phyloP scores from a whole-genome alignment of 1,284 basidiomycete species.

The Malassezia furfur region DNA sequence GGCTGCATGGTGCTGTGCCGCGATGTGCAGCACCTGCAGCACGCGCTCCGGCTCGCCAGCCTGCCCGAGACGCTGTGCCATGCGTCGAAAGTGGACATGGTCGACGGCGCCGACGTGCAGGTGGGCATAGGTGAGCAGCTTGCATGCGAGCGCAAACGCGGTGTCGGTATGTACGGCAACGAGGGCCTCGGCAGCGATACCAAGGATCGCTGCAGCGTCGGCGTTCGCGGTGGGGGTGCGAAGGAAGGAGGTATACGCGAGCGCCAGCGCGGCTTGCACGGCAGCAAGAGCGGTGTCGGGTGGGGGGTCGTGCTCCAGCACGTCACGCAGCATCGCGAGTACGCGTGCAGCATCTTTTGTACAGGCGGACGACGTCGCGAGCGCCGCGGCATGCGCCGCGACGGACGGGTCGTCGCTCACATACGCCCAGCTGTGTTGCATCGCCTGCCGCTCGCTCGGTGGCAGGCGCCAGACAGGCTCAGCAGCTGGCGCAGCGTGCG shows the following conservation, averaged over 20 bases:
- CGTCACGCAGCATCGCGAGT: not conserved
- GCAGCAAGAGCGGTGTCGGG: not conserved
- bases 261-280: conserved; percentile 6
- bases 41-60: not conserved
- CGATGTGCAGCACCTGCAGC: conserved; percentile 8
- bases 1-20: conserved; percentile 1
- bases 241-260: conserved; percentile 10
- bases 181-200: conserved; percentile 10
- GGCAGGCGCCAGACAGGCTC: not conserved
- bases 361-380: not conserved
- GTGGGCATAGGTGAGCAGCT: conserved; percentile 13
- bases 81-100: conserved; percentile 7
- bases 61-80: conserved; percentile 5
- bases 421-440: not conserved
- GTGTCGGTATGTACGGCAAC: not conserved
- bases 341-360: not conserved
- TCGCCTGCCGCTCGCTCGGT: not conserved
- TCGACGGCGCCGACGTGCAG: conserved; percentile 8
- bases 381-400: not conserved
- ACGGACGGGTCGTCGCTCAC: not conserved
- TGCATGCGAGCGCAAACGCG: conserved; percentile 8
- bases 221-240: not conserved
- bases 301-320: not conserved
- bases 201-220: conserved; percentile 1
- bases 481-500: not conserved